These are phyloP conservation scores for Heterobasidion irregulare DNA, from an alignment of 1,284 basidiomycete species.

Conservation along the genomic window DNA sequence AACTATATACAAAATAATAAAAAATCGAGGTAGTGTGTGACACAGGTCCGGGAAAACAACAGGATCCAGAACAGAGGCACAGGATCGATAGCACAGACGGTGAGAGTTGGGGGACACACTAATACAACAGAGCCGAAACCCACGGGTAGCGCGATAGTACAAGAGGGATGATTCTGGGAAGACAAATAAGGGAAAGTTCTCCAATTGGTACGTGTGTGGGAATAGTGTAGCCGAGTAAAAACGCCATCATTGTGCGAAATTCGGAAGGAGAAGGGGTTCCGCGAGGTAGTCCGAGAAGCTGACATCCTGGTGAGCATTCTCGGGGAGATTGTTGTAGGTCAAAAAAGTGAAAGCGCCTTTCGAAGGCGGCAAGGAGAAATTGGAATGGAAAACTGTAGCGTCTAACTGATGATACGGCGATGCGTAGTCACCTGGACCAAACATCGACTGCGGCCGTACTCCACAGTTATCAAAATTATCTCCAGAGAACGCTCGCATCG, in stretches of 20 bases:
- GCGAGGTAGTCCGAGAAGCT: conserved; percentile 3
- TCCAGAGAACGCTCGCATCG: background rate
- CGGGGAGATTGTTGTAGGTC: background rate
- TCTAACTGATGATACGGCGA: background rate
- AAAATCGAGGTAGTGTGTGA: background rate
- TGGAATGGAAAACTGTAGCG: background rate
- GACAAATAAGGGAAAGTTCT: background rate
- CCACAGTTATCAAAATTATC: background rate
- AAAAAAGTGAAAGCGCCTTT: background rate
- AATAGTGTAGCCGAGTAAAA: background rate
- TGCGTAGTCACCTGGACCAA: background rate
- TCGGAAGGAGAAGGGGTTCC: background rate
- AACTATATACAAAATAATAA: conserved; percentile 4
- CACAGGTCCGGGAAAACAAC: no score
- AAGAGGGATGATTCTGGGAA: background rate
- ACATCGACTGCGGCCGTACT: background rate
- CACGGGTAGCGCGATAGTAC: background rate
- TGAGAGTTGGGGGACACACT: background rate
- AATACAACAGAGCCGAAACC: background rate
- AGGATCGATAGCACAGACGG: background rate
- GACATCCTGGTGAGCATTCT: conserved; percentile 1
- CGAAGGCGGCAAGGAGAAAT: background rate
- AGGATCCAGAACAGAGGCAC: background rate
- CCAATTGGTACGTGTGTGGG: no score
- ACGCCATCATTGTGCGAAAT: background rate